These are phyloP conservation scores for Sarocladium kiliense DNA, from an alignment of 2,329 filamentous ascomycete species.

Conservation along the genomic window DNA sequence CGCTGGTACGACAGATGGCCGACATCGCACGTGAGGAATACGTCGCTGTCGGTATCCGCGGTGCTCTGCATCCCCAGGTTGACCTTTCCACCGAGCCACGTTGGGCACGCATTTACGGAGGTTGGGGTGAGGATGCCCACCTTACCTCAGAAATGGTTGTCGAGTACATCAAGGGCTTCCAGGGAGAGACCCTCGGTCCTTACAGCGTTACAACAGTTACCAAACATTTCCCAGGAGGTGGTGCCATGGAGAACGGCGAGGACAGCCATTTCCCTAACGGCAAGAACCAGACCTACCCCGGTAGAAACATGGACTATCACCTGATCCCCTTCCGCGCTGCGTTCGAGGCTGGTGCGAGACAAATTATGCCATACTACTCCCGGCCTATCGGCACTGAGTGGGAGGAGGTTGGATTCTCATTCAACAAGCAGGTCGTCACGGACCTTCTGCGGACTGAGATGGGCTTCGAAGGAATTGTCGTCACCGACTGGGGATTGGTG, in stretches of 20 bases:
- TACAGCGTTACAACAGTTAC: constrained; percentile 42
- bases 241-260: constrained; percentile 42
- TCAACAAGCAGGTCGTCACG: constrained; percentile 47
- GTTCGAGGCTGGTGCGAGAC: constrained; percentile 41
- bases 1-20: constrained; percentile 39
- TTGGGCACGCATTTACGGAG: constrained; percentile 40
- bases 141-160: constrained; percentile 31
- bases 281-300: constrained; percentile 46
- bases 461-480: constrained; percentile 46
- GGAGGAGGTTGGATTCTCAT: constrained; percentile 42
- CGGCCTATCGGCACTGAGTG: constrained; percentile 40
- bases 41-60: constrained; percentile 34
- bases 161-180: constrained; percentile 43
- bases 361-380: constrained; percentile 49
- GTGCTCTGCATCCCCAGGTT: constrained; percentile 44
- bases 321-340: constrained; percentile 45
- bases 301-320: constrained; percentile 44
- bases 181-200: constrained; percentile 36
- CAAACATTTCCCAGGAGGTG: constrained; percentile 50
- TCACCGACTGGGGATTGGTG: constrained; percentile 48
- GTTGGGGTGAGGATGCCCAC: constrained; percentile 44
- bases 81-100: constrained; percentile 46
- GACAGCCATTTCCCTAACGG: constrained; percentile 49
- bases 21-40: constrained; percentile 45
- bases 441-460: constrained; percentile 40